Evolutionary conservation across 2,329 filamentous ascomycete genomes (phyloP).

Genomic region (Teratosphaeria gauchensis): DNA sequence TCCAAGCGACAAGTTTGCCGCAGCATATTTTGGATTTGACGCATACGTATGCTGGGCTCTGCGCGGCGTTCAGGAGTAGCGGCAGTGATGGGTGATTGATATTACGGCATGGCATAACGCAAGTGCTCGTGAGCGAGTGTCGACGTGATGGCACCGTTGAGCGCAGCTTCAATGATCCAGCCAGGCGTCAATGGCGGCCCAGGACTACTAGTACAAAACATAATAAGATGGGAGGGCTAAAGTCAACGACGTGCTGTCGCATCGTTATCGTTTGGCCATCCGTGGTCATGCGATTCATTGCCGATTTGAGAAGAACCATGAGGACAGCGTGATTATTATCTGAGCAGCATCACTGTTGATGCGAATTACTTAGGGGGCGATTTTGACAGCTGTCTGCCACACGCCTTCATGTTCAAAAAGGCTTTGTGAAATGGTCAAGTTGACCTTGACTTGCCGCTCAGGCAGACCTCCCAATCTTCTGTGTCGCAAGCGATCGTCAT

Average conservation of each 20-base stretch:
- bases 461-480: neutral
- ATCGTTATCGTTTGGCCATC: too few relatives aligned
- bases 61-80: conserved; percentile 88
- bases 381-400: too few relatives aligned
- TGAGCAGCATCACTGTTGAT: too few relatives aligned
- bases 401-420: too few relatives aligned
- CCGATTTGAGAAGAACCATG: too few relatives aligned
- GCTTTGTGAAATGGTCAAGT: neutral
- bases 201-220: neutral
- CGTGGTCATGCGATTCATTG: too few relatives aligned
- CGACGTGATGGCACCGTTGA: neutral
- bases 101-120: neutral
- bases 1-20: conserved; percentile 88
- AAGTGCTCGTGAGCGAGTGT: too few relatives aligned
- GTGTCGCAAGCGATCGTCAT: neutral
- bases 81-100: conserved; percentile 59
- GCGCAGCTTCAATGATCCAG: neutral
- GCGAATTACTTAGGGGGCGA: too few relatives aligned
- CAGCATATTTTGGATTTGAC: conserved; percentile 90
- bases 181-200: neutral
- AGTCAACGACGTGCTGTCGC: neutral
- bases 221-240: neutral
- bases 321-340: too few relatives aligned
- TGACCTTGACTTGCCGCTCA: neutral
- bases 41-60: conserved; percentile 90